Conservation (phyloP, 2,329 filamentous ascomycete genomes). For the Phoma herbarum region DNA sequence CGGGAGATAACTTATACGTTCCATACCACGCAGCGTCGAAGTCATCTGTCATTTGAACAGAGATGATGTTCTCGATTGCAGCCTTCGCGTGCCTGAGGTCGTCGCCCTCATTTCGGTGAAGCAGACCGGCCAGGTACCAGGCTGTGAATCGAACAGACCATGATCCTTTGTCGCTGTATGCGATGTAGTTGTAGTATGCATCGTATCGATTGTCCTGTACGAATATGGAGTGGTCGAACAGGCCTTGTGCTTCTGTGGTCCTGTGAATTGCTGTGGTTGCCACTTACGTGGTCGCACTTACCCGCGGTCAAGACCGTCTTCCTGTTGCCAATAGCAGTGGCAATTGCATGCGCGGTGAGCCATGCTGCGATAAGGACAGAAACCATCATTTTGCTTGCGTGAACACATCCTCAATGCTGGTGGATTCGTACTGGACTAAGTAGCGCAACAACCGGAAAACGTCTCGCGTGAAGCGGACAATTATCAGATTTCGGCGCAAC, state of each 20-base stretch:
- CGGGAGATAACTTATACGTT: slow-evolving; percentile 19
- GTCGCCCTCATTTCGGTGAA: slow-evolving; percentile 49
- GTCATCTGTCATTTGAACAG: slow-evolving; percentile 49
- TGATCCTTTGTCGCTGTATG: slow-evolving; percentile 54
- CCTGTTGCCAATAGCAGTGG: slow-evolving; percentile 6
- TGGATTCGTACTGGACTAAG: not conserved
- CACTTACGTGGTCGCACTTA: not conserved
- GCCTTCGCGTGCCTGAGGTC: slow-evolving; percentile 50
- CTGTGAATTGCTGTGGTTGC: not conserved
- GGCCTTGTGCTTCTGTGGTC: slow-evolving; percentile 20
- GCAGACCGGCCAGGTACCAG: slow-evolving; percentile 54
- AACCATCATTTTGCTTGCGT: not conserved
- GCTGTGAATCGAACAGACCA: slow-evolving; percentile 57
- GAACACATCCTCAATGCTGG: not conserved
- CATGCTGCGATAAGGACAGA: not conserved
- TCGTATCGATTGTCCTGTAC: slow-evolving; percentile 52
- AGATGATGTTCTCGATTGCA: slow-evolving; percentile 49
- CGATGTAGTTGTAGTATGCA: slow-evolving; percentile 54
- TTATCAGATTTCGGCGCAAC: slow-evolving; percentile 9
- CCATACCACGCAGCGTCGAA: slow-evolving; percentile 46
- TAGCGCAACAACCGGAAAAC: slow-evolving; percentile 6
- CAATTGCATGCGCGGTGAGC: slow-evolving; percentile 4
- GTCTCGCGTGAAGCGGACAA: slow-evolving; percentile 3
- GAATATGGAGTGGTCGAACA: slow-evolving; percentile 30
- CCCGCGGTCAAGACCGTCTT: slow-evolving; percentile 4